Evolutionary conservation across 202 grass and related monocot genomes (phyloP).

Genomic region (Cymbopogon flexuosus): DNA sequence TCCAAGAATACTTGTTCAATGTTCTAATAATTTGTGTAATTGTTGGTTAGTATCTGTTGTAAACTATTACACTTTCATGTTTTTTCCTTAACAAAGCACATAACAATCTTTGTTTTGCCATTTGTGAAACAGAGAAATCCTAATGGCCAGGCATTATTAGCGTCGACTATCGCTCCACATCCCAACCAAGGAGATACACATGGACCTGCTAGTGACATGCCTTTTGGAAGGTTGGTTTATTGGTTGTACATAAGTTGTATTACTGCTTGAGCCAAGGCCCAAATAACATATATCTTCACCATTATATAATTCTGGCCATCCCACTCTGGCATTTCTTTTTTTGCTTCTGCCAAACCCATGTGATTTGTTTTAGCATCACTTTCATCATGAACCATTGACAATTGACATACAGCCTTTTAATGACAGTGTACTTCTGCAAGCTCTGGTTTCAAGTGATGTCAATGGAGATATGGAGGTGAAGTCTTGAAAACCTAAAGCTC

Average conservation of each 20-base stretch:
- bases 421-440: constrained; percentile 85
- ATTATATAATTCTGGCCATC: constrained; percentile 13
- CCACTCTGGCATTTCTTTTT: not conserved
- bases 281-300: not conserved
- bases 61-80: not conserved
- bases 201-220: constrained; percentile 44
- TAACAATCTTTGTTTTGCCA: constrained; percentile 27
- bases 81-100: not conserved
- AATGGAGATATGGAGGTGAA: constrained; percentile 84
- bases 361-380: constrained; percentile 15
- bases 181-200: constrained; percentile 35
- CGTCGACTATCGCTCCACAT: constrained; percentile 72
- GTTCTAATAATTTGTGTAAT: not conserved
- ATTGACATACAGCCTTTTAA: constrained; percentile 33
- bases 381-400: constrained; percentile 15
- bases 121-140: constrained; percentile 66
- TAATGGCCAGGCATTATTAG: constrained; percentile 84
- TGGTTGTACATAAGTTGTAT: constrained; percentile 3
- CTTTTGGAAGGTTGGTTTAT: constrained; percentile 86
- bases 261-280: not conserved
- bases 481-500: constrained; percentile 12
- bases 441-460: constrained; percentile 66
- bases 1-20: not conserved
- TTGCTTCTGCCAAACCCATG: constrained; percentile 5
- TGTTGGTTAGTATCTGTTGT: not conserved